Base-by-base conservation (phyloP, 2,329 filamentous ascomycete species). In the Cladophialophora immunda region DNA sequence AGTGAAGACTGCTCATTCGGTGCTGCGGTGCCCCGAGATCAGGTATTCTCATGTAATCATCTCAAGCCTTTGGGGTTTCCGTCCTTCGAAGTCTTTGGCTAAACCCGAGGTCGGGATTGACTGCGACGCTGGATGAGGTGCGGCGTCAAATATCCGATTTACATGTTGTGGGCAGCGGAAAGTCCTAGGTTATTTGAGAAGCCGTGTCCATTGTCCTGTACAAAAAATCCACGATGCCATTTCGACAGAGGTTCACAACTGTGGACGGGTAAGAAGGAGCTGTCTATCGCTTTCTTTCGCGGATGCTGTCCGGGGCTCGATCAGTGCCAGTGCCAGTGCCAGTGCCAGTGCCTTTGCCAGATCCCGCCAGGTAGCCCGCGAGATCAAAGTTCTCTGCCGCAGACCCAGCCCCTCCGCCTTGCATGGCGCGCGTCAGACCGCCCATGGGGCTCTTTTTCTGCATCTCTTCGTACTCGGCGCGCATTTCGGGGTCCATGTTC, bases 401-500 rank as follows among this genome's bases (percentile, higher is more conserved):
- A 47, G 80, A 81, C 7, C 75, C 67, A n/a, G 50, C 59, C 6
- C 63, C 67, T 64, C 70, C 64, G 2, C 88, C 84, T 70, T 91
- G 81, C 75, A 88, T 91, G 7, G 83, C 82, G 52, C 81, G 77
- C 63, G 88, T 82, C 73, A 88, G 73, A 76, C 86, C 83, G 68
- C 84, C 85, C 72, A 94, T 83, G 1, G 91, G 88, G 71, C 88
- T 89, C 70, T 87, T 87, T 81, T 93, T 93, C 78, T 95, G 93
- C 75, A 93, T 90, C 75, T 93, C 92, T 78, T 97, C 93, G 77
- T 95, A 97, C 78, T 98, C 95, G 74, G 92, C 92, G 74, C 90
- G 90, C 81, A 92, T 91, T 79, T 99, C 95, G n/a, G 93, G 93
- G 77, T 98, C 95, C 94, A 99, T 97, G 77, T 95, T 97, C 59